phyloP scores from a whole-genome alignment of 2,329 filamentous ascomycete genomes.

The Arthrinium puccinioides region DNA sequence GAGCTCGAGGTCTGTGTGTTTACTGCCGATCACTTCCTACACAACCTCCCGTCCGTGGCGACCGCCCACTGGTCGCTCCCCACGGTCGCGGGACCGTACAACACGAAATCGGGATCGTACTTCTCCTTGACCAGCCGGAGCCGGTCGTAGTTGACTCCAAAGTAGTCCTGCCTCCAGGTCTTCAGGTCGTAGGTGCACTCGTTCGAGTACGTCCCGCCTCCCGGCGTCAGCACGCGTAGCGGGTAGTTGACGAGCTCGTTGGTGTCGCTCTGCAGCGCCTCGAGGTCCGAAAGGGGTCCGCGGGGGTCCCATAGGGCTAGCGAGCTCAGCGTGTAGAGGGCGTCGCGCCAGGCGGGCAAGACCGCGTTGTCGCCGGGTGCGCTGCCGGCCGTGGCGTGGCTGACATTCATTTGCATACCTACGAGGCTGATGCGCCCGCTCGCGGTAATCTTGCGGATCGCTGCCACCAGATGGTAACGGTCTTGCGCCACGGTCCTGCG shows the following conservation, averaged over 20 bases:
- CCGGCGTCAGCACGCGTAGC: constrained; percentile 1
- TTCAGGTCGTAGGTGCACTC: constrained; percentile 29
- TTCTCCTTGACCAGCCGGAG: constrained; percentile 28
- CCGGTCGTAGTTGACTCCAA: constrained; percentile 22
- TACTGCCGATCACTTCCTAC: no score
- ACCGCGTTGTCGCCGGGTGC: constrained; percentile 18
- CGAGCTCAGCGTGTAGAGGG: constrained; percentile 4
- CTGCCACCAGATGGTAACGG: background rate
- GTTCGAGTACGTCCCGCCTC: constrained; percentile 25
- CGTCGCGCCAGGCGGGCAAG: constrained; percentile 24
- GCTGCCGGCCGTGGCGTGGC: background rate
- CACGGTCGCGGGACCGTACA: constrained; percentile 4
- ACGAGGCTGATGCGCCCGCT: no score
- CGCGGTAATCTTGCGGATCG: background rate
- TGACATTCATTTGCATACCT: background rate
- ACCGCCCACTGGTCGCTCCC: constrained; percentile 4
- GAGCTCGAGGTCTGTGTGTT: no score
- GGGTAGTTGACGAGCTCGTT: background rate
- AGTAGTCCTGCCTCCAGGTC: constrained; percentile 21
- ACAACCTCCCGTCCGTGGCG: constrained; percentile 3
- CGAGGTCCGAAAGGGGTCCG: background rate
- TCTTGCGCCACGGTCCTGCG: background rate
- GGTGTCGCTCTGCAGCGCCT: background rate
- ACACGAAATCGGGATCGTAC: constrained; percentile 23
- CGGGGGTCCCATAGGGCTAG: constrained; percentile 6